Evolutionary conservation across 108 stramenopile species (phyloP).

Genomic region (Craspedostauros australis): DNA sequence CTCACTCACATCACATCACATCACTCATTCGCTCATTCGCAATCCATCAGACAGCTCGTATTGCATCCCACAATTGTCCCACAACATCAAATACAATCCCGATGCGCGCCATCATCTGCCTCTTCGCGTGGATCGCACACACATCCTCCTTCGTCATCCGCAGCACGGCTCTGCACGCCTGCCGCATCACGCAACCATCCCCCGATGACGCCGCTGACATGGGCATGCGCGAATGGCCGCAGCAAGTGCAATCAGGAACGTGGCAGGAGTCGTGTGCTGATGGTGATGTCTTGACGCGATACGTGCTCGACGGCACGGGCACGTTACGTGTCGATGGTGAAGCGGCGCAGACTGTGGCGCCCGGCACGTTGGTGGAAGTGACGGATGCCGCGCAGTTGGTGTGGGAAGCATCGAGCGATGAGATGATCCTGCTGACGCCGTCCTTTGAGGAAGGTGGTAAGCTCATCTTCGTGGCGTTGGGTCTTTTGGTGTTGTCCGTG

Average conservation of each 20-base stretch:
- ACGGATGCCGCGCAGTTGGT: slow-evolving; percentile 36
- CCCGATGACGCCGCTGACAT: slow-evolving; percentile 35
- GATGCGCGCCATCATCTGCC: too few species aligned
- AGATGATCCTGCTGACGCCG: slow-evolving; percentile 64
- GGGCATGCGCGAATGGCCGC: slow-evolving; percentile 64
- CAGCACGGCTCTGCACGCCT: too few species aligned
- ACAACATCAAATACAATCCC: too few species aligned
- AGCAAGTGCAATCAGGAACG: slow-evolving; percentile 27
- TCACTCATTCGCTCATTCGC: too few species aligned
- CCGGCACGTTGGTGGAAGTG: slow-evolving; percentile 58
- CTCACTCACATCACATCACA: too few species aligned
- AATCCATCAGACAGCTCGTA: too few species aligned
- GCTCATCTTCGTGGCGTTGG: slow-evolving; percentile 36
- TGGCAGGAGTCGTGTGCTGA: slow-evolving; percentile 31
- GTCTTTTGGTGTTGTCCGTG: slow-evolving; percentile 42
- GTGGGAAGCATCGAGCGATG: slow-evolving; percentile 36
- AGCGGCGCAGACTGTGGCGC: slow-evolving; percentile 3
- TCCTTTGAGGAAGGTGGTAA: slow-evolving; percentile 53
- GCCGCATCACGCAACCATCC: slow-evolving; percentile 25
- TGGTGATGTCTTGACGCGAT: slow-evolving; percentile 37
- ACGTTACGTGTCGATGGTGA: slow-evolving; percentile 22
- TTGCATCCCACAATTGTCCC: too few species aligned
- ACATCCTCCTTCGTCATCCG: too few species aligned
- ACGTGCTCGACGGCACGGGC: slow-evolving; percentile 52
- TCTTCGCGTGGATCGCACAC: too few species aligned